Evolutionary conservation across 768 basidiomycete species (phyloP).

Genomic region (Omphalotus guepiniiformis): DNA sequence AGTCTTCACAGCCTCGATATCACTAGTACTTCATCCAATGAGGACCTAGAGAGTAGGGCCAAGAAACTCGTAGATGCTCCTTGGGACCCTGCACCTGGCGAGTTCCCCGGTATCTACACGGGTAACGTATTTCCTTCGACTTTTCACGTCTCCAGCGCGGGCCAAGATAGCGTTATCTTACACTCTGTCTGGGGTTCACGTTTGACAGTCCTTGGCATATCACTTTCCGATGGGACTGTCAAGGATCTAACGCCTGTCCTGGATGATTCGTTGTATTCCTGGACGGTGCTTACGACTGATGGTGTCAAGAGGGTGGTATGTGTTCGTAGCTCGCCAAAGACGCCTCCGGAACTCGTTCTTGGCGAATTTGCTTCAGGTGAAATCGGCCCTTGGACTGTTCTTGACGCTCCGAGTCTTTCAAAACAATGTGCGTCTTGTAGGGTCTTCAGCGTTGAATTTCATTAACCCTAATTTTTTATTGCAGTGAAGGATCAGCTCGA

Average conservation of each 20-base stretch:
- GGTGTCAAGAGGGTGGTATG: constrained; percentile 39
- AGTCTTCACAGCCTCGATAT: constrained; percentile 44
- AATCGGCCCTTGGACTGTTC: constrained; percentile 29
- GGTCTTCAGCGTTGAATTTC: no score
- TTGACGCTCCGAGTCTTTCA: constrained; percentile 40
- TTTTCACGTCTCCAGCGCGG: constrained; percentile 7
- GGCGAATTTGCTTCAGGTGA: constrained; percentile 30
- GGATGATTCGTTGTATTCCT: constrained; percentile 38
- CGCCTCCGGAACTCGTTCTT: constrained; percentile 47
- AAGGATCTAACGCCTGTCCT: constrained; percentile 38
- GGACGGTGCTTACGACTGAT: constrained; percentile 52
- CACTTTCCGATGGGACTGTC: constrained; percentile 35
- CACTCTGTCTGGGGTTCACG: constrained; percentile 54
- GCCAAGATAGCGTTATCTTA: constrained; percentile 31
- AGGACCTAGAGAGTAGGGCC: constrained; percentile 12
- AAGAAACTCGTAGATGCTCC: constrained; percentile 38
- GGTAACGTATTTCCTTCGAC: constrained; percentile 33
- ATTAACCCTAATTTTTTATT: neutral
- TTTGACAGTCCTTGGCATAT: constrained; percentile 44
- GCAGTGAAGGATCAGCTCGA: constrained; percentile 41
- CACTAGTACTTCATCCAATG: constrained; percentile 15
- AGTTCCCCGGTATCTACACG: constrained; percentile 59
- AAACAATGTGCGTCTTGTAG: constrained; percentile 38
- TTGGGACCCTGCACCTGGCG: constrained; percentile 29
- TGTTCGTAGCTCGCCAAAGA: constrained; percentile 42